A percentile compares a stretch with the other conserved stretches of the same genome.
Conservation (phyloP, 106 monocot genomes). For the Ottelia alismoides region DNA sequence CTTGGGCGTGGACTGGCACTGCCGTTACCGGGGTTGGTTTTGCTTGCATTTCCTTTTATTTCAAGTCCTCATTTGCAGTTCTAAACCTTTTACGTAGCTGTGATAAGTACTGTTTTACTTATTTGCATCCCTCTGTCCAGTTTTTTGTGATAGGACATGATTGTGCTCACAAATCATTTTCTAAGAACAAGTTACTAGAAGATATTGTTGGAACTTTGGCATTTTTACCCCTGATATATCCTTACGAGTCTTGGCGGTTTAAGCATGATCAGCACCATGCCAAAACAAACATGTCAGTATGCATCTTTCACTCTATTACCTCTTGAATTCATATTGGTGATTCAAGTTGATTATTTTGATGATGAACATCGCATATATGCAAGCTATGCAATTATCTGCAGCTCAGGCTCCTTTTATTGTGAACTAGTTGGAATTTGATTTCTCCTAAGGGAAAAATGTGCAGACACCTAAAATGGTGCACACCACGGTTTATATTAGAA, state of each 20-base stretch:
- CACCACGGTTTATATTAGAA: too few species aligned
- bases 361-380: too few species aligned
- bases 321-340: too few species aligned
- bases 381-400: too few species aligned
- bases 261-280: constrained; percentile 96
- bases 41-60: background rate
- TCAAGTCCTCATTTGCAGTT: background rate
- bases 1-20: constrained; percentile 98
- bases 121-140: constrained; percentile 18
- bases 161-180: constrained; percentile 96
- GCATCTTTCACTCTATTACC: too few species aligned
- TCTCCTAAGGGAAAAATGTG: too few species aligned
- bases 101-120: background rate
- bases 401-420: too few species aligned
- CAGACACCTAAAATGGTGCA: too few species aligned
- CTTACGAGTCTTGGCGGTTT: constrained; percentile 97
- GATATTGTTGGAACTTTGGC: constrained; percentile 94
- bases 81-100: background rate
- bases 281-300: constrained; percentile 92
- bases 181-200: constrained; percentile 89
- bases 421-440: too few species aligned
- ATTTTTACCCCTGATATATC: constrained; percentile 92
- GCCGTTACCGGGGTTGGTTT: constrained; percentile 81
- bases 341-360: too few species aligned
- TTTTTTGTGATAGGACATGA: constrained; percentile 99